Evolutionary conservation across 352 stramenopile genomes (phyloP).

Genomic region (Globisporangium radiosum): DNA sequence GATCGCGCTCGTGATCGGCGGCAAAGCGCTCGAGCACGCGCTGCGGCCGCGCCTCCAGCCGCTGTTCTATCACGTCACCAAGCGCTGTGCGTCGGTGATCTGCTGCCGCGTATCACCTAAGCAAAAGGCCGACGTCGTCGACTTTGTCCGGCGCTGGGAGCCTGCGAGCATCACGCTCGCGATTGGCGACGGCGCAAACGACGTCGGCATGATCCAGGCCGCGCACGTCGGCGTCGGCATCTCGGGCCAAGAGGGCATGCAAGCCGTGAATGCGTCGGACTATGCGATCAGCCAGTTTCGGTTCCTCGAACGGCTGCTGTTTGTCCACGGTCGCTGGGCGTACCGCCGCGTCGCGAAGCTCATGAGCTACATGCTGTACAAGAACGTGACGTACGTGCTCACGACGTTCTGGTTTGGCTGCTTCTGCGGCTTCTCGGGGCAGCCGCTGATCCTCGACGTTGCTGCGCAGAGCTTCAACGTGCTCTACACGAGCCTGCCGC

Average conservation of each 20-base stretch:
- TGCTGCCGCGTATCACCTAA: constrained; percentile 85
- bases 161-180: constrained; percentile 78
- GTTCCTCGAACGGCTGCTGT: constrained; percentile 87
- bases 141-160: constrained; percentile 67
- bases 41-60: constrained; percentile 36
- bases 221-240: constrained; percentile 91
- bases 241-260: constrained; percentile 87
- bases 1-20: constrained; percentile 91
- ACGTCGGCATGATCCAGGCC: constrained; percentile 94
- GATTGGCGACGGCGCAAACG: constrained; percentile 95
- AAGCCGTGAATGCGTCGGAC: constrained; percentile 91
- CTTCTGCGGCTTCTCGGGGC: constrained; percentile 69
- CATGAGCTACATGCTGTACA: constrained; percentile 94
- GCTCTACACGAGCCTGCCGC: constrained; percentile 66
- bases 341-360: constrained; percentile 91
- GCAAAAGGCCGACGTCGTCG: constrained; percentile 83
- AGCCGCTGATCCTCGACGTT: constrained; percentile 72
- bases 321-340: constrained; percentile 90
- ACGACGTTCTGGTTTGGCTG: constrained; percentile 85
- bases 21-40: constrained; percentile 79
- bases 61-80: constrained; percentile 69
- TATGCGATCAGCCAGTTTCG: constrained; percentile 93
- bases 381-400: constrained; percentile 87
- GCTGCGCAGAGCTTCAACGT: constrained; percentile 82
- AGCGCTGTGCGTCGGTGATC: constrained; percentile 74